Base-by-base conservation (phyloP, 768 basidiomycete species). In the Agaricus blazei region DNA sequence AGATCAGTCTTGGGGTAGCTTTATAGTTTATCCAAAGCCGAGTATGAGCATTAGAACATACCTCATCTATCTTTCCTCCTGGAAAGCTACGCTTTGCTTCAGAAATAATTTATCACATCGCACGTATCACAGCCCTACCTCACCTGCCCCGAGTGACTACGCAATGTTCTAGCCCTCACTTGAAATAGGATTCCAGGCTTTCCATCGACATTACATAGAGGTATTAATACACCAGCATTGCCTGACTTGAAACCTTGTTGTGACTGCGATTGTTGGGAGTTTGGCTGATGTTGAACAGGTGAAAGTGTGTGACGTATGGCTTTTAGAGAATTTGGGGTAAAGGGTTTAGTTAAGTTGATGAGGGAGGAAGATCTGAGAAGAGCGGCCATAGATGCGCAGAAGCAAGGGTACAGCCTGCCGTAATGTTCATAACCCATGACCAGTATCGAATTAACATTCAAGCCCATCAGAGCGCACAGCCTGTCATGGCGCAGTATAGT, bases 131-230 rank as follows among this genome's bases (percentile, higher is more conserved):
- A 15, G 15, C 48, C 62, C 53, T 63, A 88, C 90, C 90, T 90
- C 34, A 91, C 82, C 74, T 91, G 88, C n/a, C 90, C 89, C 0
- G 88, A 84, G 68, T 91, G 90, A 29, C 74, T 77, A 60, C 88
- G 74, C 49, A 87, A 68, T 40, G 79, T 68, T 62, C 82, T 81
- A 14, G 81, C 81, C 60, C 90, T 76, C 31, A 91, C 80, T 67
- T 91, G 85, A 14, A 90, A 75, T 46, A 92, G 65, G 19, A 93
- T 77, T 6, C 88, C 84, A 0, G 90, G 86, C 12, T 72, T 71
- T 49, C 76, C 75, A 31, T 77, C 71, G 19, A 91, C 84, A 63
- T 92, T 91, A 69, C 89, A 91, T 49, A 91, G 72, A 0, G 88
- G 88, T 59, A 92, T 80, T 49, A 91, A 71, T 26, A 92, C 85